Evolutionary conservation across 1,284 basidiomycete genomes (phyloP), one percentile per base, ranked within the genome.

Genomic region (Melanopsichium pennsylvanicum): DNA sequence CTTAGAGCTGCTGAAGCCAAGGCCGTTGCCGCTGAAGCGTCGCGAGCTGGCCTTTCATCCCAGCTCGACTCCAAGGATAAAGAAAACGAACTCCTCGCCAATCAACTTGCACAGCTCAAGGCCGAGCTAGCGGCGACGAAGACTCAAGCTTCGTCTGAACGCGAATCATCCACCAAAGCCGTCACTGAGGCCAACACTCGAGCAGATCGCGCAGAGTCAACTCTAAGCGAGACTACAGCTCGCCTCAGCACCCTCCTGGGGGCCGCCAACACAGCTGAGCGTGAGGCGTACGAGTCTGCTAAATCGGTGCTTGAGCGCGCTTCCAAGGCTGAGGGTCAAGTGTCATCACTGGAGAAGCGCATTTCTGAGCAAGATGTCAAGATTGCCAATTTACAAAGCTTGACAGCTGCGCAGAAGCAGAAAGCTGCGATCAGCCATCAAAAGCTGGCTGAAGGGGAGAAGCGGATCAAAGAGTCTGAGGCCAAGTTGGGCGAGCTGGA

Each of bases 401-500:
- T 78, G 6, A 59, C 59, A 2, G 72, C 74, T 7, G 70, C 63
- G 26, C 75, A 78, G 37, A 78, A 78, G 56, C 75, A 78, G 40
- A 75, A 78, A 40, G 73, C 74, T 1, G 75, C 74, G 4, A 51
- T 59, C 25, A 47, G 42, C 12, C 69, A 72, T 25, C 74, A 78
- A 47, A 64, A 67, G 52, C 63, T 76, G 0, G 51, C 71, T 1
- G 74, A 76, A 54, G 57, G 54, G 11, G 72, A 70, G 37, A 73
- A 74, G 57, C 64, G 52, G 41, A 46, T 57, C 15, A 49, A 52
- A 23, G 74, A 76, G 47, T 52, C 64, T 7, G 74, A 76, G 26
- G 35, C 29, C 10, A 44, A 54, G 27, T 49, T 57, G 5, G 40
- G 51, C 26, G 50, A 66, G 33, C 44, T 74, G 26, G 52, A 36